Conservation (phyloP, 768 basidiomycete genomes). For the Kwoniella sp. region DNA sequence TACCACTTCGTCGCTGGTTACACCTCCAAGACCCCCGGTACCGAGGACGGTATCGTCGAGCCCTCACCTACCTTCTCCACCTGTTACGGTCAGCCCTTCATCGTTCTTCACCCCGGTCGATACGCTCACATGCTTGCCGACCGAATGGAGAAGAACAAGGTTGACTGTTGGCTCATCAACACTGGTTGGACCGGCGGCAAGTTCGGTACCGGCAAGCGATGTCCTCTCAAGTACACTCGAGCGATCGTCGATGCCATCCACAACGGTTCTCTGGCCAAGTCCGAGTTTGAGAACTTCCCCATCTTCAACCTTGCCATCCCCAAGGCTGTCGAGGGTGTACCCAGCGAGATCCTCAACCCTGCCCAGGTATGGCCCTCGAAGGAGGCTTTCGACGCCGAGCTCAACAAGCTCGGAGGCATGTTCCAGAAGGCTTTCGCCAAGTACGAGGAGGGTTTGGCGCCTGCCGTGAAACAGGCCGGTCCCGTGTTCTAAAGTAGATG, state of each 20-base stretch:
- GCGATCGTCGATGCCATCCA: conserved; percentile 97
- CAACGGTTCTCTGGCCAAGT: conserved; percentile 82
- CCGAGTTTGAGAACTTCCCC: conserved; percentile 79
- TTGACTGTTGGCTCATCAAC: conserved; percentile 98
- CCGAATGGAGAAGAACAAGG: conserved; percentile 83
- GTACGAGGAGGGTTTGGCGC: conserved; percentile 83
- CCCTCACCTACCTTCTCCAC: conserved; percentile 99
- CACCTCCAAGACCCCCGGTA: conserved; percentile 91
- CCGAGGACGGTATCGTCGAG: conserved; percentile 95
- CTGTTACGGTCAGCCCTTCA: conserved; percentile 99
- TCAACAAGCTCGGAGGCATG: conserved; percentile 86
- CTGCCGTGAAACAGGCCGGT: conserved; percentile 79
- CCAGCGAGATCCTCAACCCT: conserved; percentile 87
- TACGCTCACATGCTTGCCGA: conserved; percentile 97
- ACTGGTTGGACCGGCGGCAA: conserved; percentile 86
- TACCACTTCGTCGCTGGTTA: conserved; percentile 98
- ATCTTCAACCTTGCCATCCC: conserved; percentile 86
- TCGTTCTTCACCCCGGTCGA: conserved; percentile 91
- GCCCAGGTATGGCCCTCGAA: conserved; percentile 81
- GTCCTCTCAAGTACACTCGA: conserved; percentile 93
- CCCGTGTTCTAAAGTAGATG: conserved; percentile 59
- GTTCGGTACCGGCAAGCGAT: conserved; percentile 89
- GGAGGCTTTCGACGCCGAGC: conserved; percentile 85
- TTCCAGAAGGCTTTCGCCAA: conserved; percentile 90
- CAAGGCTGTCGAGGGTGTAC: conserved; percentile 78